A percentile compares a stretch with the other conserved stretches of the same genome.
These are phyloP conservation scores for Sphagnum fallax DNA, from an alignment of 228 moss, liverwort and hornwort species.

Conservation along the genomic window DNA sequence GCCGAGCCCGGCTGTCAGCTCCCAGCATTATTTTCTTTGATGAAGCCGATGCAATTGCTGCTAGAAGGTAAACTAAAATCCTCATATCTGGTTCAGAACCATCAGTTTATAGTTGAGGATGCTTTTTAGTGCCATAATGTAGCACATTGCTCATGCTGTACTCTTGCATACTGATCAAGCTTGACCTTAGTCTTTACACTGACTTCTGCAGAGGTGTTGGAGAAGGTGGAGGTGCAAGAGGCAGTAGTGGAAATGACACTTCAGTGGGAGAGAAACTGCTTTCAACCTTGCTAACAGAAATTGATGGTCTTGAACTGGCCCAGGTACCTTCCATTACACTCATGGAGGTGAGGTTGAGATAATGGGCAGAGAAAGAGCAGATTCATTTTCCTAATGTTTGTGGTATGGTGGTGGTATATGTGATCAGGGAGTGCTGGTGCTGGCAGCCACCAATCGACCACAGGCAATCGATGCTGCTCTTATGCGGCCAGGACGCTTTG, in stretches of 20 bases:
- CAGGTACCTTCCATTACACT: conserved; percentile 37
- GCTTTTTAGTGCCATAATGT: too few relatives aligned
- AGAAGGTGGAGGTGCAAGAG: conserved; percentile 30
- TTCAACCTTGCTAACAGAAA: conserved; percentile 89
- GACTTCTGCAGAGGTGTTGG: conserved; percentile 24
- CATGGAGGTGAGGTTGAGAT: background rate
- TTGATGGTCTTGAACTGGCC: conserved; percentile 92
- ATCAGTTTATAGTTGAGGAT: too few relatives aligned
- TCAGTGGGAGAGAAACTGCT: conserved; percentile 91
- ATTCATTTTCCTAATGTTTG: background rate
- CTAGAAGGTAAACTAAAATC: conserved; percentile 48
- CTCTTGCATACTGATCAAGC: background rate
- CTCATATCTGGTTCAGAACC: background rate
- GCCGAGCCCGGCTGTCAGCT: conserved; percentile 76
- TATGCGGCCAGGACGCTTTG: conserved; percentile 92
- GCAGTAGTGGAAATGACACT: conserved; percentile 46
- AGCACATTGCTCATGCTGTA: too few relatives aligned
- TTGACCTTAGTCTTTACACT: background rate
- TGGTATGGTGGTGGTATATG: background rate
- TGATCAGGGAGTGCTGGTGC: conserved; percentile 80
- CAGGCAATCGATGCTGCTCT: conserved; percentile 92
- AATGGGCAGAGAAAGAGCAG: background rate
- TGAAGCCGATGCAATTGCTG: conserved; percentile 85
- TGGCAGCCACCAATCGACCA: conserved; percentile 92
- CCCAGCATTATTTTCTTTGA: conserved; percentile 97